Evolutionary conservation across 768 basidiomycete species (phyloP), one percentile per base, ranked within the genome.

Genomic region (Boletus sp.): DNA sequence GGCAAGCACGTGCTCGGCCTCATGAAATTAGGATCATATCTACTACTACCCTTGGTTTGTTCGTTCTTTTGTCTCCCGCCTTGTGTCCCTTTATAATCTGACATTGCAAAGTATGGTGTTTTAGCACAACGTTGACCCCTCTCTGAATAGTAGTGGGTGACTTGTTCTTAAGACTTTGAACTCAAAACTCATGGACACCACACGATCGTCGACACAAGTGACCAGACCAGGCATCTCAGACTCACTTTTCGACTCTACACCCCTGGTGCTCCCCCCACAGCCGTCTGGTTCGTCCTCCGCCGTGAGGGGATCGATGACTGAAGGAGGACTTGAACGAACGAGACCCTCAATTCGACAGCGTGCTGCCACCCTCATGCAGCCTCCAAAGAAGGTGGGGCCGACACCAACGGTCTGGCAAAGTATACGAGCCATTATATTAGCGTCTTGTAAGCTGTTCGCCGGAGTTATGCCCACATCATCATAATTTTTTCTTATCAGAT

Each of bases 391-490:
- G 57, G 30, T 71, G 11, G 82, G 75, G 0, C 59, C 71, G 1
- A 47, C 83, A 0, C 89, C 87, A 2, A 73, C 73, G 11, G 52
- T 77, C 18, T 59, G 75, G 50, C 42, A 71, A 37, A 83, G 86
- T 58, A 55, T 89, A 39, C 77, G 73, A 52, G 73, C 86, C 1
- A 82, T 90, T 48, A 14, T 86, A 7, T 33, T 71, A 8, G 76
- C 80, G 17, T 87, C 87, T 35, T 88, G 89, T 89, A 54, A 50
- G 80, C 36, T n/a, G 9, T 50, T 28, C 10, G 29, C 40, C 5
- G n/a, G 4, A 15, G 3, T 8, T 18, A 39, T 17, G 7, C 12
- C 32, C 51, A 55, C 12, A 7, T 45, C 14, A 50, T 57, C 2
- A 50, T 67, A 18, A 3, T 11, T 45, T 29, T 29, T 12, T 28